These are phyloP conservation scores for Kazachstania africana DNA, from an alignment of 805 yeast genomes.

Conservation along the genomic window DNA sequence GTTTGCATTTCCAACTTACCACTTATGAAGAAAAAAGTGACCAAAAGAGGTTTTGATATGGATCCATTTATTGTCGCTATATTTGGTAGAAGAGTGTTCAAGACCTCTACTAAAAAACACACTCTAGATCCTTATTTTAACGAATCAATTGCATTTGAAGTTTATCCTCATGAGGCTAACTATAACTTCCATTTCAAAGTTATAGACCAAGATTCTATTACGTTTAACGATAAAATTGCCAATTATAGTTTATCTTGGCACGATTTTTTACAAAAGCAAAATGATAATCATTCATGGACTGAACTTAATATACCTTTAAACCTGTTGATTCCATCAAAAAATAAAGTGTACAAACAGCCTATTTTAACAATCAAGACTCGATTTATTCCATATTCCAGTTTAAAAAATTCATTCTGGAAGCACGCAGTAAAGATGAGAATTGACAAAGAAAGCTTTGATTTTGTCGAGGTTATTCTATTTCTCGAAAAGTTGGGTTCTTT, in stretches of 20 bases:
- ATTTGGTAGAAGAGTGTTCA: slow-evolving; percentile 76
- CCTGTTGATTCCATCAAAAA: slow-evolving; percentile 10
- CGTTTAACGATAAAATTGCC: slow-evolving; percentile 78
- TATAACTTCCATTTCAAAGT: slow-evolving; percentile 62
- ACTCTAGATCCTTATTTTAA: slow-evolving; percentile 73
- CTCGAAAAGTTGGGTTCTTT: slow-evolving; percentile 39
- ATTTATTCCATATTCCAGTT: slow-evolving; percentile 51
- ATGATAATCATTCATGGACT: slow-evolving; percentile 23
- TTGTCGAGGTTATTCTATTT: slow-evolving; percentile 51
- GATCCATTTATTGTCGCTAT: slow-evolving; percentile 92
- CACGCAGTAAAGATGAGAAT: slow-evolving; percentile 37
- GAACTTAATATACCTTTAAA: slow-evolving; percentile 29
- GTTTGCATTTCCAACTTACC: slow-evolving; percentile 69
- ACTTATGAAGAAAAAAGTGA: slow-evolving; percentile 48
- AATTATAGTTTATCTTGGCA: slow-evolving; percentile 45
- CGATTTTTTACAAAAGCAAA: slow-evolving; percentile 4
- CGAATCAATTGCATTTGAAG: slow-evolving; percentile 70
- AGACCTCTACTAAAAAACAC: slow-evolving; percentile 78
- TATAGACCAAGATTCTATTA: slow-evolving; percentile 72
- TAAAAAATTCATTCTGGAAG: slow-evolving; percentile 63
- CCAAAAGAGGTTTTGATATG: slow-evolving; percentile 74
- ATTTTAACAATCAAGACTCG: slow-evolving; percentile 47
- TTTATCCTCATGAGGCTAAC: slow-evolving; percentile 50
- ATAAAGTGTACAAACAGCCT: slow-evolving; percentile 26
- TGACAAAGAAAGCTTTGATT: slow-evolving; percentile 31